phyloP scores from a whole-genome alignment of 1,284 basidiomycete species.

The Crepidotus sp. region DNA sequence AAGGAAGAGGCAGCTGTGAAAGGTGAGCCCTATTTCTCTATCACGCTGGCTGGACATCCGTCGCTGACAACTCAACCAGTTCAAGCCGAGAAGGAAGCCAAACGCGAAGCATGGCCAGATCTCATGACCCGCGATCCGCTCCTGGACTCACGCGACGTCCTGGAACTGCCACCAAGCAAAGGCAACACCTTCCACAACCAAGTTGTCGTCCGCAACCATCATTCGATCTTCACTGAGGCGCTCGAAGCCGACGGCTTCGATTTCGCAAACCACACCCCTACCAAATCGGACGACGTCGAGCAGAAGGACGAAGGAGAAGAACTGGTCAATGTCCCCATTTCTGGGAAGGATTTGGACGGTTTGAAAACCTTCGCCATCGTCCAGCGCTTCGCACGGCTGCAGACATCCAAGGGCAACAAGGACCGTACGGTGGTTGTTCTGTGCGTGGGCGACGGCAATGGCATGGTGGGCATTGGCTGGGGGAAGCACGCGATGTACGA shows the following conservation, averaged over 20 bases:
- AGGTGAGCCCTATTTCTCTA: background rate
- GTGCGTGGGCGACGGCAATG: constrained; percentile 81
- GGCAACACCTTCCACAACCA: constrained; percentile 44
- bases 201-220: constrained; percentile 57
- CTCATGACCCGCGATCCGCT: constrained; percentile 52
- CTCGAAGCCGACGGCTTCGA: constrained; percentile 24
- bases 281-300: constrained; percentile 24
- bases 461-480: constrained; percentile 85
- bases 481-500: constrained; percentile 63
- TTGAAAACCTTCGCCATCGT: constrained; percentile 18
- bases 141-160: constrained; percentile 48
- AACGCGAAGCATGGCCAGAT: constrained; percentile 35
- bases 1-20: constrained; percentile 1
- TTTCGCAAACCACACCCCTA: constrained; percentile 22
- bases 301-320: constrained; percentile 1
- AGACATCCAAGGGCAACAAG: constrained; percentile 83
- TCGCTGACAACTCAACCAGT: constrained; percentile 4
- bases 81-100: constrained; percentile 11
- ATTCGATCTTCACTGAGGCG: constrained; percentile 37
- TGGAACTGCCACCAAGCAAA: constrained; percentile 43
- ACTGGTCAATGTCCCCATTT: background rate
- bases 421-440: constrained; percentile 59
- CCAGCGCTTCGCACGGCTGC: constrained; percentile 39
- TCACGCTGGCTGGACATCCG: background rate
- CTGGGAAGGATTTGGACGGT: constrained; percentile 15